These are phyloP conservation scores for Nicotiana rustica DNA, from an alignment of 305 asterid species.

Conservation along the genomic window DNA sequence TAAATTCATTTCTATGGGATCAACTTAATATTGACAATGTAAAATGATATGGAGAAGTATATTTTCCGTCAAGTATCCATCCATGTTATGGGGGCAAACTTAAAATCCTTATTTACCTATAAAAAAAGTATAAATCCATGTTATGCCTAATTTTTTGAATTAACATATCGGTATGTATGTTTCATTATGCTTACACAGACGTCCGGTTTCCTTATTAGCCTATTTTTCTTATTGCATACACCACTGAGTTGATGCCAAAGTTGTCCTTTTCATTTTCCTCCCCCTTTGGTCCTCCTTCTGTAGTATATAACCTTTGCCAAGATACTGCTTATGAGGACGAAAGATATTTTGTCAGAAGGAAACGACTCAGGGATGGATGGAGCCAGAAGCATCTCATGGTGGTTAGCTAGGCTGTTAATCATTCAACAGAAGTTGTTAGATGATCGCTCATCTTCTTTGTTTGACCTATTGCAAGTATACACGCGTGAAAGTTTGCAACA, in stretches of 20 bases:
- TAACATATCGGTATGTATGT: neutral
- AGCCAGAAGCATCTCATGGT: conserved; percentile 79
- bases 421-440: conserved; percentile 87
- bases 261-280: conserved; percentile 22
- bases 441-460: conserved; percentile 76
- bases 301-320: conserved; percentile 86
- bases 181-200: neutral
- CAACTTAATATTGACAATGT: neutral
- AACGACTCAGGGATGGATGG: conserved; percentile 47
- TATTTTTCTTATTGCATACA: conserved; percentile 19
- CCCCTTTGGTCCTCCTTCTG: conserved; percentile 44
- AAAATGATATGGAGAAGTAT: conserved; percentile 9
- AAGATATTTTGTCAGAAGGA: conserved; percentile 71
- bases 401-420: conserved; percentile 84
- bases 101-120: no score
- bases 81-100: neutral
- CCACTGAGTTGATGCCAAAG: conserved; percentile 33
- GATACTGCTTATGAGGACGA: conserved; percentile 64
- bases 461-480: conserved; percentile 78
- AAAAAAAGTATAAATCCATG: neutral
- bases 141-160: neutral
- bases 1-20: conserved; percentile 6
- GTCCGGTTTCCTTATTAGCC: conserved; percentile 11
- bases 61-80: conserved; percentile 15
- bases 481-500: conserved; percentile 58